phyloP scores from a whole-genome alignment of 73 alveolate species.

The Tetrahymena malaccensis region DNA sequence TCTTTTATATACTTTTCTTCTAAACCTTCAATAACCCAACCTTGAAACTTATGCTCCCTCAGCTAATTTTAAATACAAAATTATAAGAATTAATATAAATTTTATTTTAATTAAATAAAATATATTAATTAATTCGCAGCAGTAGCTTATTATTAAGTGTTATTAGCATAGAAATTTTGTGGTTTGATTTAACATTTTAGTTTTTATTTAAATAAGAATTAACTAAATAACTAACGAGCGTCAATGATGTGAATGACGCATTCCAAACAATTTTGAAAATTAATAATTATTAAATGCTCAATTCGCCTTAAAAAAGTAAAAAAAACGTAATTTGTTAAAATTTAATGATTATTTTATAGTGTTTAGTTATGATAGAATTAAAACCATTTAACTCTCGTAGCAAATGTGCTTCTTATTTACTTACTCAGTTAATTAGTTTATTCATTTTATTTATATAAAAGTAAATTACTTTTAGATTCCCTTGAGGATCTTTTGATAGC shows the following conservation, averaged over 20 bases:
- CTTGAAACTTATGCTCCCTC: slow-evolving; percentile 12
- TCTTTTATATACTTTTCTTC: slow-evolving; percentile 21
- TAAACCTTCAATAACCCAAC: slow-evolving; percentile 16
- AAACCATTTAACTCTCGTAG: no score
- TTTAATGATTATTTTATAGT: no score
- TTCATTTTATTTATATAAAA: neutral
- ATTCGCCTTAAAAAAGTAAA: no score
- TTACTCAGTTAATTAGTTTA: no score
- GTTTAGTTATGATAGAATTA: no score
- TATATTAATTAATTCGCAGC: no score
- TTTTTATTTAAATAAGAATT: no score
- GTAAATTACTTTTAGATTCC: neutral
- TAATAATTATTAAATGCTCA: neutral
- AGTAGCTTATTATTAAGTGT: no score
- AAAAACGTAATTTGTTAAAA: neutral
- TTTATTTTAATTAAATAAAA: no score
- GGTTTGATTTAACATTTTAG: no score
- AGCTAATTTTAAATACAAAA: neutral
- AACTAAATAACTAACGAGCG: neutral
- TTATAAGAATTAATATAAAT: neutral
- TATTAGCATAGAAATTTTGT: no score
- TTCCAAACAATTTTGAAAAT: neutral
- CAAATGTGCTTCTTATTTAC: no score
- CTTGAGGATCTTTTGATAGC: neutral
- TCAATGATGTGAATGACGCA: neutral